Percentiles rank a stretch among this genome's conserved stretches.
Evolutionary conservation across 225 moss, liverwort and hornwort species (phyloP).

Genomic region (Thuidium tamariscinum): DNA sequence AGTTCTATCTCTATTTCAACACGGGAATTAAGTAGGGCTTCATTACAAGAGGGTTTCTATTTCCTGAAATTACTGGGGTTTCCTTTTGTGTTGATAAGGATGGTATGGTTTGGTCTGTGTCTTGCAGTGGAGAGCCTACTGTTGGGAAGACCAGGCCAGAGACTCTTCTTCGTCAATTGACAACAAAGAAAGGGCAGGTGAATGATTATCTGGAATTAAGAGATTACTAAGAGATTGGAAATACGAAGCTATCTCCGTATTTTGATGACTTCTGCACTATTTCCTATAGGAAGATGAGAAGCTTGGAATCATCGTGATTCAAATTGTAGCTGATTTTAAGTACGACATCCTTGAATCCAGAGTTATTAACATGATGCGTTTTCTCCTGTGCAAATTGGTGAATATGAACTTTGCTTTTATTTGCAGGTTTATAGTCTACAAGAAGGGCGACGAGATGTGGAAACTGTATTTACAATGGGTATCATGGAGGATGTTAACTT

Average conservation of each 20-base stretch:
- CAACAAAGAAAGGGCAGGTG: slow-evolving; percentile 98
- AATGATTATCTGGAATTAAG: background rate
- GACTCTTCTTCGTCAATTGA: slow-evolving; percentile 87
- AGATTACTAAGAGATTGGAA: background rate
- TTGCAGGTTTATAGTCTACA: slow-evolving; percentile 96
- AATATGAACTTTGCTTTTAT: background rate
- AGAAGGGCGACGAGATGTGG: slow-evolving; percentile 89
- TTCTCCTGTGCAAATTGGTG: background rate
- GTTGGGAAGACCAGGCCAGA: slow-evolving; percentile 91
- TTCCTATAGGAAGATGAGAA: background rate
- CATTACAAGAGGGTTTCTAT: background rate
- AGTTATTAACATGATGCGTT: background rate
- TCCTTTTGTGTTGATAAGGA: background rate
- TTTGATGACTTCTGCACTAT: background rate
- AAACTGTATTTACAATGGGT: slow-evolving; percentile 99
- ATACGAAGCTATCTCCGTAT: background rate
- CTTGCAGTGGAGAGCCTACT: slow-evolving; percentile 87
- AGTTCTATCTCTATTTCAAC: background rate
- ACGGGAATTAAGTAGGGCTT: background rate
- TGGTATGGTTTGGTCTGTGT: background rate
- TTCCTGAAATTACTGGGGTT: background rate
- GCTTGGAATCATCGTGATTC: background rate
- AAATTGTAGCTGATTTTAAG: background rate
- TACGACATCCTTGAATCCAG: background rate
- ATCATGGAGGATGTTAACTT: slow-evolving; percentile 99